phyloP scores from a whole-genome alignment of 1,284 basidiomycete genomes.

The Porodaedalea pini region DNA sequence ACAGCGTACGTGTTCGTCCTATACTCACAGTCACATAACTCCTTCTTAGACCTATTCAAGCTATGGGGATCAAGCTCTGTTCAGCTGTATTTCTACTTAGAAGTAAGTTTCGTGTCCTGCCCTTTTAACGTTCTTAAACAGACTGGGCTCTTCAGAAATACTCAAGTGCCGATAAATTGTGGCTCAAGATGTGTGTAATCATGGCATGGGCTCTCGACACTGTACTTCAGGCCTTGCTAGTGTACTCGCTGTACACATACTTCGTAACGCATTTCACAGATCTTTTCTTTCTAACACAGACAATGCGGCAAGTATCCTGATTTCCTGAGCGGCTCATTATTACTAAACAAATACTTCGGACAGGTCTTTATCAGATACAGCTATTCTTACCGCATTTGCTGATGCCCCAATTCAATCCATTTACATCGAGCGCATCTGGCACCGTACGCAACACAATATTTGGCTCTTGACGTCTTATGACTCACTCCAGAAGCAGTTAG shows the following conservation, averaged over 20 bases:
- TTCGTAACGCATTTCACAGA: conserved; percentile 4
- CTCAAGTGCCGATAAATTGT: background rate
- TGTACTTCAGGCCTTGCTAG: conserved; percentile 7
- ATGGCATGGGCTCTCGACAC: conserved; percentile 13
- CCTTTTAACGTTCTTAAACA: background rate
- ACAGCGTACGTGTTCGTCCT: too few relatives aligned
- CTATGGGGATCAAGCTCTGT: conserved; percentile 10
- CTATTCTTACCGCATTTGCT: background rate
- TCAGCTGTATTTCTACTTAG: conserved; percentile 15
- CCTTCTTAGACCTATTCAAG: background rate
- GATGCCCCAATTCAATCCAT: background rate
- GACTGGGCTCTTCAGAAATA: background rate
- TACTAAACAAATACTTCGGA: background rate
- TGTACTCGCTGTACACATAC: conserved; percentile 4
- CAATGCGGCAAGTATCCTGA: background rate
- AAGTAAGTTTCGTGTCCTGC: conserved; percentile 3
- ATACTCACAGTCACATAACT: too few relatives aligned
- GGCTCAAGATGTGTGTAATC: background rate
- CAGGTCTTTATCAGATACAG: background rate
- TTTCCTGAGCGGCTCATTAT: background rate
- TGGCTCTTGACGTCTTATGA: background rate
- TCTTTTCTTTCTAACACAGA: background rate
- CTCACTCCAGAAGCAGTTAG: background rate
- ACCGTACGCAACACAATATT: background rate
- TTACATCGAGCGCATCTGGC: conserved; percentile 7